Percentiles rank a stretch among this genome's conserved stretches.
These are phyloP conservation scores for Pseudogymnoascus sp. DNA, from an alignment of 2,329 filamentous ascomycete genomes.

Conservation along the genomic window DNA sequence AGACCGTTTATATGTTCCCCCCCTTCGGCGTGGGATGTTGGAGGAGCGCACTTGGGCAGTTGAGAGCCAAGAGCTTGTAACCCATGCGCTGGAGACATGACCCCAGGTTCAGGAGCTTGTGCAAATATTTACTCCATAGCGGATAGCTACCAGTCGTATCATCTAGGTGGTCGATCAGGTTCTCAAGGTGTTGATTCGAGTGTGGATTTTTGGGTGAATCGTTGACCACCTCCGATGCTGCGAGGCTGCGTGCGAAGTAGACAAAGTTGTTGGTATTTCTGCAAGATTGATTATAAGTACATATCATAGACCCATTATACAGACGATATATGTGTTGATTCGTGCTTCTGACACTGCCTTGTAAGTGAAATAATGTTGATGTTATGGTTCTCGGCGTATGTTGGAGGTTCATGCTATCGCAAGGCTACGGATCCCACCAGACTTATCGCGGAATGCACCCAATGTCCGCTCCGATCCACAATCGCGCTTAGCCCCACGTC, in stretches of 20 bases:
- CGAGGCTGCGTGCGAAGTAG: not conserved
- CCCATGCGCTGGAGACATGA: not conserved
- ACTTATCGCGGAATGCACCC: slow-evolving; percentile 1
- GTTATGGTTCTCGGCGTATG: not conserved
- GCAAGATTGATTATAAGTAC: not conserved
- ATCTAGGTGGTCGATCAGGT: not conserved
- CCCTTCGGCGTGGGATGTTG: too few relatives aligned
- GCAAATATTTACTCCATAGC: not conserved
- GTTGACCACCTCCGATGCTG: not conserved
- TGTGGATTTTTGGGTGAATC: not conserved
- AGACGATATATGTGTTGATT: not conserved
- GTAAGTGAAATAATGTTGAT: not conserved
- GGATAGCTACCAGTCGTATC: not conserved
- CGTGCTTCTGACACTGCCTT: not conserved
- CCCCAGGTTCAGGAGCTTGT: not conserved
- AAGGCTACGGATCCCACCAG: not conserved
- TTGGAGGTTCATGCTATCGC: not conserved
- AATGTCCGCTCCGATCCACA: not conserved
- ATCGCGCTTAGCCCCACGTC: not conserved
- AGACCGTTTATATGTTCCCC: too few relatives aligned
- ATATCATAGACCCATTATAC: not conserved
- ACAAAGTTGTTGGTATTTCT: not conserved
- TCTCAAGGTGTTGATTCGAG: not conserved
- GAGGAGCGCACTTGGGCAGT: too few relatives aligned
- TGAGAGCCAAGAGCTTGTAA: not conserved